These are phyloP conservation scores for Rhizophora mangle DNA, from an alignment of 345 rosid genomes.

Conservation along the genomic window DNA sequence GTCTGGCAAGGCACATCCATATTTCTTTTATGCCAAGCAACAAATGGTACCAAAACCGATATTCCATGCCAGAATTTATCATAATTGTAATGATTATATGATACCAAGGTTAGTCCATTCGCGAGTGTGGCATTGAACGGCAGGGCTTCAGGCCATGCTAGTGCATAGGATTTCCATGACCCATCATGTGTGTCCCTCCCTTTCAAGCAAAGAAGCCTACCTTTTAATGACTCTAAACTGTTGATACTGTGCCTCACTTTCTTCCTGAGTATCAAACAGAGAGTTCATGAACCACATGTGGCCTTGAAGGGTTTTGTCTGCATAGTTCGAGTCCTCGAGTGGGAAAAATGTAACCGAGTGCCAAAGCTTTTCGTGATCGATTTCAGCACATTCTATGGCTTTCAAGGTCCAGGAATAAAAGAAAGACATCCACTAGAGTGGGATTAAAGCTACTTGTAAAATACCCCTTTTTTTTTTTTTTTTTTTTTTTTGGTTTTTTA, in stretches of 20 bases:
- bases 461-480: no score
- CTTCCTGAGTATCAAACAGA: constrained; percentile 42
- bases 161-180: constrained; percentile 64
- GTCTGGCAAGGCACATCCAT: constrained; percentile 37
- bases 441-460: no score
- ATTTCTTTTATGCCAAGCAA: constrained; percentile 61
- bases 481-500: no score
- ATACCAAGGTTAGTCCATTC: constrained; percentile 61
- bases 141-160: constrained; percentile 61
- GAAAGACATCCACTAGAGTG: no score
- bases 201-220: constrained; percentile 60
- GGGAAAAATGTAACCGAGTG: no score
- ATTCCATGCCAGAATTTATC: constrained; percentile 73
- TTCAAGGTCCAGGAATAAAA: no score
- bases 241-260: constrained; percentile 61
- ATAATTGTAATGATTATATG: constrained; percentile 65
- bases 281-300: no score
- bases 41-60: constrained; percentile 48
- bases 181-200: constrained; percentile 62
- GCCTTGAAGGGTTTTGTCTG: no score
- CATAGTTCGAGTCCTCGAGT: no score
- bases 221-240: constrained; percentile 46
- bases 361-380: no score
- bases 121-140: constrained; percentile 46
- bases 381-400: no score